These are phyloP conservation scores for Hibiscus trionum DNA, from an alignment of 345 rosid genomes.

Conservation along the genomic window DNA sequence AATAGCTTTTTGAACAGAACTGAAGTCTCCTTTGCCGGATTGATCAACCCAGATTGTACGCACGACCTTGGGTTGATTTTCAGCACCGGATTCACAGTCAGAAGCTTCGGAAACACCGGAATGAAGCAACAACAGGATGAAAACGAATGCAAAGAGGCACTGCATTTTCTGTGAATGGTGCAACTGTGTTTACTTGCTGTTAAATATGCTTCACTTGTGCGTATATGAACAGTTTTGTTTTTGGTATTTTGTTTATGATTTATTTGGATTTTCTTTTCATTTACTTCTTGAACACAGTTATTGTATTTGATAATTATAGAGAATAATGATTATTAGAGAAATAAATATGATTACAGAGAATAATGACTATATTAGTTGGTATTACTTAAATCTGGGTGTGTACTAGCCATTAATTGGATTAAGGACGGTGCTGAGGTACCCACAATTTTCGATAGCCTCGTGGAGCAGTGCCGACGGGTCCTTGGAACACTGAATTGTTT, in stretches of 20 bases:
- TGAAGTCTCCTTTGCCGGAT: constrained; percentile 16
- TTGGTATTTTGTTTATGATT: not conserved
- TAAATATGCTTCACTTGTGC: not conserved
- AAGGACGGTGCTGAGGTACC: too few relatives aligned
- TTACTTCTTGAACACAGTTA: not conserved
- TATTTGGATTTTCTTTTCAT: too few relatives aligned
- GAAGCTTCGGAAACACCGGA: not conserved
- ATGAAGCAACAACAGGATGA: not conserved
- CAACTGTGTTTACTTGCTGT: not conserved
- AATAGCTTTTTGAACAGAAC: constrained; percentile 19
- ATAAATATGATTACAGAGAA: not conserved
- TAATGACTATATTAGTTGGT: not conserved
- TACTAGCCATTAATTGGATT: too few relatives aligned
- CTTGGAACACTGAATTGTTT: too few relatives aligned
- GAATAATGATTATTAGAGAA: not conserved
- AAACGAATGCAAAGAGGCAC: not conserved
- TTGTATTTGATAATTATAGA: too few relatives aligned
- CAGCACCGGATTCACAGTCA: not conserved
- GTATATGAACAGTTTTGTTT: not conserved
- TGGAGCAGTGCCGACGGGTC: too few relatives aligned
- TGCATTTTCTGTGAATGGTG: not conserved
- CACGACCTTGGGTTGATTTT: not conserved
- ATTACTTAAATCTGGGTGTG: too few relatives aligned
- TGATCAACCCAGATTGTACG: constrained; percentile 8
- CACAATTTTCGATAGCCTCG: too few relatives aligned